phyloP scores from a whole-genome alignment of 768 basidiomycete species.

The Clavulina sp. region DNA sequence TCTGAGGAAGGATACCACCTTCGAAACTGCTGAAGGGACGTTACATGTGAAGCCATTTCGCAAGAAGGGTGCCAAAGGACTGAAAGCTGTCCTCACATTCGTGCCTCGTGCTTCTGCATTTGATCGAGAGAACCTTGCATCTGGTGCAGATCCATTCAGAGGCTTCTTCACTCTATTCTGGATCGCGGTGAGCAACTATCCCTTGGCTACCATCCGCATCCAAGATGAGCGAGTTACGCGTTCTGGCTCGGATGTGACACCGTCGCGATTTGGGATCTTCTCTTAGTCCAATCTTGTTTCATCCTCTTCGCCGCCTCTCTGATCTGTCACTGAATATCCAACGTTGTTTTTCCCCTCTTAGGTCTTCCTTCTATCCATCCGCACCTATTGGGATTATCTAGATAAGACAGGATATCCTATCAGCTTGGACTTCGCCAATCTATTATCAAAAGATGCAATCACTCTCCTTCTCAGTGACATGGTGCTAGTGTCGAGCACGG shows the following conservation, averaged over 20 bases:
- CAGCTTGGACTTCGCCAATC: conserved; percentile 60
- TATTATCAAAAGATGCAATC: conserved; percentile 75
- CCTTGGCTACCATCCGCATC: too few relatives aligned
- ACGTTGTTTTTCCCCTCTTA: conserved; percentile 37
- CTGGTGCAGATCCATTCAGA: conserved; percentile 75
- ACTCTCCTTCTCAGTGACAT: conserved; percentile 72
- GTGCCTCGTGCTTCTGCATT: conserved; percentile 72
- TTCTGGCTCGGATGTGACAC: not conserved
- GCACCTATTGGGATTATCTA: conserved; percentile 60
- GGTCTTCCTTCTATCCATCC: conserved; percentile 52
- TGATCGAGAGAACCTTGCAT: conserved; percentile 59
- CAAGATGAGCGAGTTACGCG: too few relatives aligned
- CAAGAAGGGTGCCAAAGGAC: conserved; percentile 40
- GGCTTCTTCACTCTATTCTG: conserved; percentile 96
- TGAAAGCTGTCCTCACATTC: conserved; percentile 73
- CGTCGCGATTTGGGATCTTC: not conserved
- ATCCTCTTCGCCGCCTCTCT: not conserved
- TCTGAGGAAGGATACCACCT: conserved; percentile 14
- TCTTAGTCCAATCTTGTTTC: not conserved
- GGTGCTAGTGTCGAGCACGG: conserved; percentile 59
- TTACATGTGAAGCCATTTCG: conserved; percentile 19
- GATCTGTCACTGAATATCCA: not conserved
- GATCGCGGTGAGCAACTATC: conserved; percentile 20
- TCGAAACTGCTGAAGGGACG: conserved; percentile 14
- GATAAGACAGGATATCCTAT: conserved; percentile 65